Evolutionary conservation across 2,329 filamentous ascomycete species (phyloP).

Genomic region (Chaetomiaceae sp.): DNA sequence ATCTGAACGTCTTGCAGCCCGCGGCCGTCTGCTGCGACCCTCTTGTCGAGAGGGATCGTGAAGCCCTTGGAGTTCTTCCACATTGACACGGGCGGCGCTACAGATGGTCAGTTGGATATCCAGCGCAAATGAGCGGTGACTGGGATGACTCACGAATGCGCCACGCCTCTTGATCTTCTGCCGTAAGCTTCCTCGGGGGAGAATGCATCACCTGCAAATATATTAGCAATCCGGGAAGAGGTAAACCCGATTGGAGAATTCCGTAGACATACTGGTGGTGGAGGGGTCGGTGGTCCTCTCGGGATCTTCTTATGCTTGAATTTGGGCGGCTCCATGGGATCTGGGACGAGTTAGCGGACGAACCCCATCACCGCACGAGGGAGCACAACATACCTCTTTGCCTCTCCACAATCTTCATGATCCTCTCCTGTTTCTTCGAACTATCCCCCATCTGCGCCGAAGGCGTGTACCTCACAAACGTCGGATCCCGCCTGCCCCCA

Average conservation of each 20-base stretch:
- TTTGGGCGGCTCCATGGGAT: slow-evolving; percentile 95
- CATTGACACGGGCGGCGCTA: slow-evolving; percentile 79
- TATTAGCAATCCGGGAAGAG: no score
- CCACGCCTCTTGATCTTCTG: slow-evolving; percentile 96
- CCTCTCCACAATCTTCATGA: slow-evolving; percentile 96
- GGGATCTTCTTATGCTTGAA: slow-evolving; percentile 99
- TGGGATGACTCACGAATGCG: slow-evolving; percentile 50
- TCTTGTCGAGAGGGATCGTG: slow-evolving; percentile 92
- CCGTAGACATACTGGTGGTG: slow-evolving; percentile 58
- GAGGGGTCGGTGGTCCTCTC: slow-evolving; percentile 83
- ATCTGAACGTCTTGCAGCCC: slow-evolving; percentile 91
- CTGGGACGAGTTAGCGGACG: slow-evolving; percentile 33
- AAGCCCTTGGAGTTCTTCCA: slow-evolving; percentile 99
- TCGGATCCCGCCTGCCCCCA: slow-evolving; percentile 75
- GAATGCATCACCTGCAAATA: slow-evolving; percentile 69
- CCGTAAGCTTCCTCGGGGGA: slow-evolving; percentile 88
- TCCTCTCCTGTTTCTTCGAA: slow-evolving; percentile 82
- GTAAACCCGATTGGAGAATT: no score
- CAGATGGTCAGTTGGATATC: not conserved
- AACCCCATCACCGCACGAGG: not conserved
- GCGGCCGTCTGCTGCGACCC: slow-evolving; percentile 86
- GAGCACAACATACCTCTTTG: slow-evolving; percentile 48
- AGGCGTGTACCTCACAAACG: slow-evolving; percentile 92
- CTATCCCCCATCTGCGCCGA: slow-evolving; percentile 93
- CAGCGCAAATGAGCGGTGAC: no score